Base-by-base conservation (phyloP, 2,329 filamentous ascomycete species). In the Davidsoniella virescens region DNA sequence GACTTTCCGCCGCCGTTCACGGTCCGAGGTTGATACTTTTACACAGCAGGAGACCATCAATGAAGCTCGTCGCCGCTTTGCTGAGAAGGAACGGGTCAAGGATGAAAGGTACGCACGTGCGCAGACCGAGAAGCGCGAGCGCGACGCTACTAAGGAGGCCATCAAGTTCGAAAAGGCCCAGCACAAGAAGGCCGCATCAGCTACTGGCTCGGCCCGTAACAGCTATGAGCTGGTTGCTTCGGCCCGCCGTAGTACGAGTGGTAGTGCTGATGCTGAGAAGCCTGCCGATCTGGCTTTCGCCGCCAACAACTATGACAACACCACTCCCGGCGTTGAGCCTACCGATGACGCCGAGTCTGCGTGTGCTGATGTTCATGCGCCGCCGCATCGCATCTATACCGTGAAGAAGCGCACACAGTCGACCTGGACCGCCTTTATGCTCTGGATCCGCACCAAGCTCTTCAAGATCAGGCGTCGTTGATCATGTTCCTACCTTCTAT, bases 31-130 rank as follows among this genome's bases (percentile, higher is more conserved):
- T 14, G 74, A 78, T 58, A 70, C 72, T 5, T 68, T 65, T 10
- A 67, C 67, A 1, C 72, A 73, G 25, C 65, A 70, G 47, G 75
- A 78, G 54, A 72, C 76, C 40, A 72, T 82, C 33, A 70, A 73
- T 42, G 71, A 73, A 57, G 77, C 76, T 3, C 75, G 78, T 49
- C 73, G 74, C 57, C 77, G 75, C 58, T 81, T 80, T 54, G 70
- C 78, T 58, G 72, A 77, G 59, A 76, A 73, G 59, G 76, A 82
- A 60, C 68, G 68, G 14, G 65, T 65, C 49, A 80, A 81, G 62
- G 72, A 79, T 36, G 76, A 79, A 59, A 80, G 78, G 58, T 75
- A 75, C 45, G 75, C 72, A 14, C 71, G 71, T 10, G 73, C 78
- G 56, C 70, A 78, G 64, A 68, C 73, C 52, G 69, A 68, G 55